Evolutionary conservation across 768 basidiomycete species (phyloP).

Genomic region (Trametes punicea): DNA sequence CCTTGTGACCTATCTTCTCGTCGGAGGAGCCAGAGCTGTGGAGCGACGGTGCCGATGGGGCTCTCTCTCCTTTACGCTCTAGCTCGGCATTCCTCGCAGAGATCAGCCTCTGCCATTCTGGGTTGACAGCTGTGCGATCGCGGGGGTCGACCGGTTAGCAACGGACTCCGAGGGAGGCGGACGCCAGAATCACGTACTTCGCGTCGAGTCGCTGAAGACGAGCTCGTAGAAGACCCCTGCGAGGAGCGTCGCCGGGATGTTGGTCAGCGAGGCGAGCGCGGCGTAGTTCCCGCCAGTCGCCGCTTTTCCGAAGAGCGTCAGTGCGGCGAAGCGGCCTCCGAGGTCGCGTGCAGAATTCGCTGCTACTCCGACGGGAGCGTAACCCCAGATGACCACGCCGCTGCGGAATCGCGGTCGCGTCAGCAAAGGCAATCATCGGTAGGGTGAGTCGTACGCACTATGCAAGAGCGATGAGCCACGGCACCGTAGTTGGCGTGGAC

Average conservation of each 20-base stretch:
- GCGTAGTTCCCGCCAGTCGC: conserved; percentile 55
- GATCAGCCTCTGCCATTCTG: conserved; percentile 4
- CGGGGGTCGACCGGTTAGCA: neutral
- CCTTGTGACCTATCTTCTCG: conserved; percentile 8
- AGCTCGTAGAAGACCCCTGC: conserved; percentile 53
- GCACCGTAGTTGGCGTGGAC: conserved; percentile 49
- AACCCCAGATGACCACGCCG: conserved; percentile 60
- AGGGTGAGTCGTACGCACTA: conserved; percentile 43
- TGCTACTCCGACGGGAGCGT: conserved; percentile 49
- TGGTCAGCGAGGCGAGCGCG: conserved; percentile 61
- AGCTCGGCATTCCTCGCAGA: conserved; percentile 4
- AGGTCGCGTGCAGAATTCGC: conserved; percentile 69
- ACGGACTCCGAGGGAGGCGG: neutral
- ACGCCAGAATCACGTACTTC: conserved; percentile 10
- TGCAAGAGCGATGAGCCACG: conserved; percentile 51
- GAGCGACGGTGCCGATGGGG: conserved; percentile 1
- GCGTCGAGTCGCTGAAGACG: conserved; percentile 51
- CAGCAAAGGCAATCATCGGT: neutral
- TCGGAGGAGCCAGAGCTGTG: conserved; percentile 2
- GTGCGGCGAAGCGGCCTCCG: conserved; percentile 56
- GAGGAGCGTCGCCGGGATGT: conserved; percentile 60
- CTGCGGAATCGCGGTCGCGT: conserved; percentile 30
- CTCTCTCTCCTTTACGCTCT: conserved; percentile 4
- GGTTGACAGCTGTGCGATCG: conserved; percentile 6
- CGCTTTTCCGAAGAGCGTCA: conserved; percentile 57